phyloP scores from a whole-genome alignment of 2,329 filamentous ascomycete genomes.

The Fusarium anthophilum region DNA sequence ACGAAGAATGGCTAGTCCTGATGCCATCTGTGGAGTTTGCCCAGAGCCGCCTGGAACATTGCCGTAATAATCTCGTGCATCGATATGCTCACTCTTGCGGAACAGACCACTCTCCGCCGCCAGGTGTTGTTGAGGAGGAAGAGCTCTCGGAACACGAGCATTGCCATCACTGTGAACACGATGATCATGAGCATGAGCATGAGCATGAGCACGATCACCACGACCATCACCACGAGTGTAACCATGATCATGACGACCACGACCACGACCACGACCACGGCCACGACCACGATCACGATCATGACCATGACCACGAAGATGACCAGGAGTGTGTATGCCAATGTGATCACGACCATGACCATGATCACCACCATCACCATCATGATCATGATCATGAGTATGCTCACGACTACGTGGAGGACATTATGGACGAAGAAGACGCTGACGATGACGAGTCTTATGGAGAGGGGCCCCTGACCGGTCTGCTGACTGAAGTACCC shows the following conservation, averaged over 20 bases:
- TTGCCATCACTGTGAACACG: slow-evolving; percentile 47
- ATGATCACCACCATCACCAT: slow-evolving; percentile 43
- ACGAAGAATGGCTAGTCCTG: slow-evolving; percentile 64
- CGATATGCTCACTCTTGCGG: slow-evolving; percentile 60
- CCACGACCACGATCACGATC: slow-evolving; percentile 34
- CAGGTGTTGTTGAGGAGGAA: slow-evolving; percentile 51
- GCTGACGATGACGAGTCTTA: slow-evolving; percentile 82
- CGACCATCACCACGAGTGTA: slow-evolving; percentile 47
- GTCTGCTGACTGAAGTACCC: slow-evolving; percentile 90
- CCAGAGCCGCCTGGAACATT: slow-evolving; percentile 64
- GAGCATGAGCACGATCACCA: slow-evolving; percentile 27
- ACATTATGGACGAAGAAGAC: slow-evolving; percentile 72
- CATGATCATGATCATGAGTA: slow-evolving; percentile 52
- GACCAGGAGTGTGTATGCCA: slow-evolving; percentile 50
- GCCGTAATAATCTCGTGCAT: slow-evolving; percentile 67
- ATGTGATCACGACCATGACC: slow-evolving; percentile 38
- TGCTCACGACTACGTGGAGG: slow-evolving; percentile 58
- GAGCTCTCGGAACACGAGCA: slow-evolving; percentile 51
- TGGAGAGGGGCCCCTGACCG: slow-evolving; percentile 80
- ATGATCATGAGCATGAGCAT: slow-evolving; percentile 18
- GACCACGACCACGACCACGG: slow-evolving; percentile 35
- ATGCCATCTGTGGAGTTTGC: slow-evolving; percentile 71
- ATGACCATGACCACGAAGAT: slow-evolving; percentile 45
- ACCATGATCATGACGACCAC: slow-evolving; percentile 38
- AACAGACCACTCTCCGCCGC: slow-evolving; percentile 51